phyloP scores from a whole-genome alignment of 345 rosid species.

The Lepidium africanum region DNA sequence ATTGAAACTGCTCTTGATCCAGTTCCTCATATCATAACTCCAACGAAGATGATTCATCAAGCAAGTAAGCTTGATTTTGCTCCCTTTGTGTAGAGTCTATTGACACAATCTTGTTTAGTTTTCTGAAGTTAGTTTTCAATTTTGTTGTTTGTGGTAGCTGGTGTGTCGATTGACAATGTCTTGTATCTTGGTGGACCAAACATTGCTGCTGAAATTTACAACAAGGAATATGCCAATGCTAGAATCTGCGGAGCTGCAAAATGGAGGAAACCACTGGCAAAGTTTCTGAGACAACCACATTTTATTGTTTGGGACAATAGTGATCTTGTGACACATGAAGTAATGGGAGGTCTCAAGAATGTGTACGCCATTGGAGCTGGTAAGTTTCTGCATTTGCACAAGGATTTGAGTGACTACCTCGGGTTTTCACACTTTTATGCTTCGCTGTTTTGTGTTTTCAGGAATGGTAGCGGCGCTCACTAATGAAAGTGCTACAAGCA shows the following conservation, averaged over 20 bases:
- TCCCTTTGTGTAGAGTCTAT: background rate
- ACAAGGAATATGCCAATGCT: conserved; percentile 94
- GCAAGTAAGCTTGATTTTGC: conserved; percentile 57
- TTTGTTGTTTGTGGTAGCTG: conserved; percentile 46
- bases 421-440: background rate
- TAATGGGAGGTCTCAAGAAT: conserved; percentile 98
- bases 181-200: conserved; percentile 97
- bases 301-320: conserved; percentile 95
- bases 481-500: conserved; percentile 96
- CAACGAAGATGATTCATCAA: conserved; percentile 82
- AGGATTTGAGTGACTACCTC: background rate
- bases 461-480: conserved; percentile 96
- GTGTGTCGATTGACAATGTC: conserved; percentile 66
- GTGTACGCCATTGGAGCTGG: conserved; percentile 99
- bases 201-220: conserved; percentile 92
- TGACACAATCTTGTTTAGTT: background rate
- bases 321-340: conserved; percentile 98
- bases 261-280: conserved; percentile 93
- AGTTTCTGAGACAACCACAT: conserved; percentile 84
- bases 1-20: conserved; percentile 82
- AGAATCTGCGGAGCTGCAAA: conserved; percentile 90
- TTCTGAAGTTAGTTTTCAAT: background rate
- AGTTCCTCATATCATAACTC: conserved; percentile 78
- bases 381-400: conserved; percentile 22
- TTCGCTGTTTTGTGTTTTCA: conserved; percentile 1